Conservation (phyloP, 78 protist species). For the Abeoforma whisleri region DNA sequence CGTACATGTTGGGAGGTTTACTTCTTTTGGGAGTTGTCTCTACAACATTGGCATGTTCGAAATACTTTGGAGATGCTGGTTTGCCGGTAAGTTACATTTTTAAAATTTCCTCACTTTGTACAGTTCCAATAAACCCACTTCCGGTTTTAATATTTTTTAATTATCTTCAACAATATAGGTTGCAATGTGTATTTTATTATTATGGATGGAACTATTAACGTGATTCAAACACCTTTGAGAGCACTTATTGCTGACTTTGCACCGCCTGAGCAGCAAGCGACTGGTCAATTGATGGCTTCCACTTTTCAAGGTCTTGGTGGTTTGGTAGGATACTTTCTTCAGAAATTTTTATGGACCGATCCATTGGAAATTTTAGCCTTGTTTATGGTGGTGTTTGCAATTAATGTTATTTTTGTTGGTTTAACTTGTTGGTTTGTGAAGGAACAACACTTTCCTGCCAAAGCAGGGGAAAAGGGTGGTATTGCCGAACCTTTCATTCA, state of each 20-base stretch:
- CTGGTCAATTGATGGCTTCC: conserved; percentile 5
- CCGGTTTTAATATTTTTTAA: not conserved
- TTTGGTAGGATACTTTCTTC: not conserved
- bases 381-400: not conserved
- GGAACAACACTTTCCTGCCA: not conserved
- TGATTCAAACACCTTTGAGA: not conserved
- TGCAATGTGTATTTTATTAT: too few species aligned
- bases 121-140: too few species aligned
- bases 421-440: not conserved
- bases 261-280: conserved; percentile 5
- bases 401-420: not conserved
- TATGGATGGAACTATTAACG: not conserved
- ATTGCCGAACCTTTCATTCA: not conserved
- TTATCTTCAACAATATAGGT: not conserved
- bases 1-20: not conserved
- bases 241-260: conserved; percentile 33
- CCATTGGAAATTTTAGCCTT: not conserved
- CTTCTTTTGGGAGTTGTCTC: not conserved
- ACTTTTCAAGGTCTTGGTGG: conserved; percentile 14
- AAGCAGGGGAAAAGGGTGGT: not conserved
- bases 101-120: too few species aligned
- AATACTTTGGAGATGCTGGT: not conserved
- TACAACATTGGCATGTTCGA: not conserved
- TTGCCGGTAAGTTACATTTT: not conserved
- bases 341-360: not conserved